Evolutionary conservation across 129 eudicot genomes (phyloP), one percentile per base, ranked within the genome.

Genomic region (Kitagawia praeruptora): DNA sequence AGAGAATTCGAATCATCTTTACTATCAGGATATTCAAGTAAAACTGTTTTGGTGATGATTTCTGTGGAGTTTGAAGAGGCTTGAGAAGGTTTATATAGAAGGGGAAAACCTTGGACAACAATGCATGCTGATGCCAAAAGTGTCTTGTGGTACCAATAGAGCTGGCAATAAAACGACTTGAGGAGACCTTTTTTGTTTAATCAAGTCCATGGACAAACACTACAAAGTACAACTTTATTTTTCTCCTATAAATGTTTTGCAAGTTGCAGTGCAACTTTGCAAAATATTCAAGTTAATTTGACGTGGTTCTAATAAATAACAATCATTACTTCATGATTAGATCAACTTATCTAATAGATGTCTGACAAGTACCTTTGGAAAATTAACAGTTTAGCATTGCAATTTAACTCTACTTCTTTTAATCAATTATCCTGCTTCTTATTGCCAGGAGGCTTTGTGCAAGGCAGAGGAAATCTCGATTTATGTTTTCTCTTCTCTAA

Each of bases 1-100:
- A 54, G 23, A 86, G 34, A 54, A 90, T 38, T 34, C 73, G 85
- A 81, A 81, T 64, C 91, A 89, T 91, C 72, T 87, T 90, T 67
- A 47, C 56, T 66, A 8, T 44, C 28, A 58, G 46, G 25, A 42
- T 54, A 48, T 46, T 41, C 48, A 10, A 64, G 23, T 23, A 38
- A 19, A 56, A 13, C 34, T 4, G 34, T 45, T 18, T 9, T 42
- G 23, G 23, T 74, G 39, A 75, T 75, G 61, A 74, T 75, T 64
- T 23, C 37, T 61, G 66, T 56, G 69, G 46, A 53, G 42, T 75
- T 84, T 74, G 75, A 70, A 39, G 70, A 23, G 73, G 58, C 74
- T n/a, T 75, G 77, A 39, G 66, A 64, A 63, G 89, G 91, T 74
- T 66, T 83, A 81, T 76, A 70, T 78, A 80, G 87, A 56, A 45